Base-by-base conservation (phyloP, 495 filamentous ascomycete genomes). In the Neurospora sp. region DNA sequence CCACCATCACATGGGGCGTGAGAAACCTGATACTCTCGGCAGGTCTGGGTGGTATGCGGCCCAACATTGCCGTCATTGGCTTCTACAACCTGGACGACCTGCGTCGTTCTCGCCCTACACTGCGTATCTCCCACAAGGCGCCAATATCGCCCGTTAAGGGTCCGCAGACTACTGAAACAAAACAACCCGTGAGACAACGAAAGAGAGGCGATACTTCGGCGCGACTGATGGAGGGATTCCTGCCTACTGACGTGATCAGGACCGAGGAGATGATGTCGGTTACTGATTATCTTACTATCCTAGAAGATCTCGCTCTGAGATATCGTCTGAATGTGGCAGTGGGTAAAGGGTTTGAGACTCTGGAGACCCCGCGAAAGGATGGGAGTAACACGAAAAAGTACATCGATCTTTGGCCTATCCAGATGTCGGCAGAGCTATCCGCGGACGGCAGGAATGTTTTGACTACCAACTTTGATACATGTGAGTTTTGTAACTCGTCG, bases 391-490 rank as follows among this genome's bases (percentile, higher is more conserved):
- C 81, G 4, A 96, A 96, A 79, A 92, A 90, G 76, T 95, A 89
- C 75, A 94, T 97, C 71, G 93, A 97, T 75, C 83, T 97, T 11
- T 97, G 93, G 93, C 93, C 93, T 0, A 94, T 96, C 73, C 93
- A 90, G 72, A 90, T 90, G 88, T 93, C 92, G 12, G 93, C 93
- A 39, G 92, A 94, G 73, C 88, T 96, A 62, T 83, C 85, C 3
- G 85, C 90, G 12, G 89, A 88, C 14, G 82, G 82, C 14, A 88
- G 90, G 74, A 94, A 90, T 77, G 87, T 95, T 20, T 78, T 93
- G 66, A 97, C 93, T 4, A 96, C 93, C 1, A 97, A 97, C 76
- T 97, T 97, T 80, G 93, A 97, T 77, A 97, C 93, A 10, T 96
- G 86, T 86, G 72, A 81, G 37, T 35, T 35, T 35, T 35, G 35